These are phyloP conservation scores for Hypoxylon rubiginosum DNA, from an alignment of 2,329 filamentous ascomycete genomes.

Conservation along the genomic window DNA sequence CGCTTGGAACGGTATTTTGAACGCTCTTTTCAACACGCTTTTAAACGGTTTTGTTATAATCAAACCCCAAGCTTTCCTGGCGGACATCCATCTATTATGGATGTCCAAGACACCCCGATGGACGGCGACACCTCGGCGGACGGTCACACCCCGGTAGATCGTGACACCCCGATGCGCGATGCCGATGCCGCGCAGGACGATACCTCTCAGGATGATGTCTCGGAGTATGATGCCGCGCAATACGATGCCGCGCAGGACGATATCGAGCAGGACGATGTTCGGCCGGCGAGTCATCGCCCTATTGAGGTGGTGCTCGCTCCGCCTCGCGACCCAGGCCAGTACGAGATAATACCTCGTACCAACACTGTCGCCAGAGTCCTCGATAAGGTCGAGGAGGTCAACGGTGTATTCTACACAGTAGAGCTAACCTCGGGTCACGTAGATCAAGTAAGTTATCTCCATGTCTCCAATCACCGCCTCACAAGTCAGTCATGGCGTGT, in stretches of 20 bases:
- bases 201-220: too few relatives aligned
- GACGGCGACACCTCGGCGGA: too few relatives aligned
- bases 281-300: constrained; percentile 17
- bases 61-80: too few relatives aligned
- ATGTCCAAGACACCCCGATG: neutral
- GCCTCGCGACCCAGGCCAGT: constrained; percentile 45
- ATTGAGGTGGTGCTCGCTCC: constrained; percentile 51
- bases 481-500: neutral
- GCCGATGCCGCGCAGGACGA: too few relatives aligned
- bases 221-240: too few relatives aligned
- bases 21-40: too few relatives aligned
- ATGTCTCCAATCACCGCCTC: constrained; percentile 34
- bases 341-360: constrained; percentile 51
- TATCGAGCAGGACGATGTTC: too few relatives aligned
- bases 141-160: too few relatives aligned
- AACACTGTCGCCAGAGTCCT: constrained; percentile 56
- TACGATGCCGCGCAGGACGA: too few relatives aligned
- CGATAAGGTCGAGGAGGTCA: constrained; percentile 48
- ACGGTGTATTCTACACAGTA: constrained; percentile 53
- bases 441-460: constrained; percentile 58
- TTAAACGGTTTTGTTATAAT: too few relatives aligned
- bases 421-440: constrained; percentile 63
- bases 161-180: too few relatives aligned
- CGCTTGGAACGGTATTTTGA: too few relatives aligned
- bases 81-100: neutral